Conservation (phyloP, 2,329 filamentous ascomycete genomes). For the Coniochaeta hoffmannii region DNA sequence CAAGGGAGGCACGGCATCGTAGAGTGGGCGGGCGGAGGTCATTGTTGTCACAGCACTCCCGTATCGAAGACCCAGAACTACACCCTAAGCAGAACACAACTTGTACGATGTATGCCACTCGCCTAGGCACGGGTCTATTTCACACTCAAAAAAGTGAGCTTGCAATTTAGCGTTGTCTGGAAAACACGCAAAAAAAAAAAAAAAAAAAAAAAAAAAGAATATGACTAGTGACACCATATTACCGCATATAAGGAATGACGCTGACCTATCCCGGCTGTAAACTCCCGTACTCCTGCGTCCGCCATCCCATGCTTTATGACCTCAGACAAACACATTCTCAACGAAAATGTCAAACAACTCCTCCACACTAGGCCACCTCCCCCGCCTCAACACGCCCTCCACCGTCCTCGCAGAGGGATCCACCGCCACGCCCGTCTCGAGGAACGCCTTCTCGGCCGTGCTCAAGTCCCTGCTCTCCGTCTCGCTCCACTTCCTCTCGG, state of each 20-base stretch:
- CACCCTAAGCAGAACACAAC: too few species aligned
- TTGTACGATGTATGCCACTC: too few species aligned
- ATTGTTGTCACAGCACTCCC: too few species aligned
- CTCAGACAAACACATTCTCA: conserved; percentile 33
- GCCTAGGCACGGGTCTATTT: too few species aligned
- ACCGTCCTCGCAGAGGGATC: conserved; percentile 14
- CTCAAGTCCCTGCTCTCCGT: conserved; percentile 53
- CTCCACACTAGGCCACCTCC: conserved; percentile 28
- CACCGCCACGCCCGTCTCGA: conserved; percentile 44
- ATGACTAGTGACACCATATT: too few species aligned
- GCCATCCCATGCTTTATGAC: not conserved
- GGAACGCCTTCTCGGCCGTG: conserved; percentile 45
- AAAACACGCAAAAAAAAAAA: too few species aligned
- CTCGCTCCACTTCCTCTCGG: conserved; percentile 63
- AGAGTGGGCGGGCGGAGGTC: too few species aligned
- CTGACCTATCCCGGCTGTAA: not conserved
- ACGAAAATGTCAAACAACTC: conserved; percentile 39
- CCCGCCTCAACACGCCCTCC: conserved; percentile 23
- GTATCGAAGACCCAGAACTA: too few species aligned
- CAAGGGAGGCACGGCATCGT: too few species aligned
- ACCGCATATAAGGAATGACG: not conserved
- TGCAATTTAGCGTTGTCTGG: too few species aligned
- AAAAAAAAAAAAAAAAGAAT: too few species aligned
- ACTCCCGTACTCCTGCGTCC: not conserved
- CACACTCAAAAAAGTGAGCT: too few species aligned